Evolutionary conservation across 2,329 filamentous ascomycete genomes (phyloP), one percentile per base, ranked within the genome.

Genomic region (Anthostomella pinea): DNA sequence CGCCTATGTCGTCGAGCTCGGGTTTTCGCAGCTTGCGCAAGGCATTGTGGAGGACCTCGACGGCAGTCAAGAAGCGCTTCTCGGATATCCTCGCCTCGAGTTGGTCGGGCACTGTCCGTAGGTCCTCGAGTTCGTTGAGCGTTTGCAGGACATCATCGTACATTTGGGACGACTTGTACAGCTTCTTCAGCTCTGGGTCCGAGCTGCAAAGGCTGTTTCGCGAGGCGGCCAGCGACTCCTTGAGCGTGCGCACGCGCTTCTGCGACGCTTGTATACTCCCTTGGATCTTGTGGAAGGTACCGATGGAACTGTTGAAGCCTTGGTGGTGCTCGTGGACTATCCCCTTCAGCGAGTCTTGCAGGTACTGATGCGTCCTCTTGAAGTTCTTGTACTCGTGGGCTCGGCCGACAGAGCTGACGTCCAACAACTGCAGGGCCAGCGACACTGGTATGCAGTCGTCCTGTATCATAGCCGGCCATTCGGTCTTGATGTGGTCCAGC

Each of bases 281-380:
- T 63, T 98, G 93, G 44, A 98, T 98, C 65, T 95, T 96, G 70
- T 98, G 94, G 59, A 97, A 98, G 14, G 91, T 97, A 62, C 91
- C 93, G 46, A 98, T 97, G 33, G 91, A 96, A 63, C 88, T 95
- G 67, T 97, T 98, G 75, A 98, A 98, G 30, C 93, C 94, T 63
- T 98, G 93, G 58, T 98, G 91, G 59, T 98, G 91, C 67, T 98
- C 91, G 62, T 98, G 95, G 17, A 98, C 93, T 53, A 98, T 95
- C 21, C 83, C 81, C 64, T 95, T 96, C 39, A 98, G 73, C 8
- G 91, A 90, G 52, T 85, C 84, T 59, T 98, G 90, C n/a, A 98
- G 77, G 59, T 93, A 87, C 48, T 81, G 73, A 61, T 96, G 87
- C 30, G 87, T 89, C 49, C 84, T 73, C 57, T 86, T 76, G 60